These are phyloP conservation scores for Yamadazyma sp. DNA, from an alignment of 1,139 yeast species.

Conservation along the genomic window DNA sequence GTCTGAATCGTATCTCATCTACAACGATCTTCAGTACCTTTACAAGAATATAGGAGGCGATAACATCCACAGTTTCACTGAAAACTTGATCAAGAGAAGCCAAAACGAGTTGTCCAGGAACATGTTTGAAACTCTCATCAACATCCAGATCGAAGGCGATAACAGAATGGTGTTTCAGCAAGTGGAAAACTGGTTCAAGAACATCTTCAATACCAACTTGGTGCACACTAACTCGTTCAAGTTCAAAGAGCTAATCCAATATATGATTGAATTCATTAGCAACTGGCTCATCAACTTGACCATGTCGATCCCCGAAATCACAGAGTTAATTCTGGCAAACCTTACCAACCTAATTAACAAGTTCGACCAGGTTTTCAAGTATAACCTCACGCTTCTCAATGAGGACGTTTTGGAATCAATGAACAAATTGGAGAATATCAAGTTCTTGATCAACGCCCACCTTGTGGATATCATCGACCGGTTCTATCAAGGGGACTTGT, in stretches of 20 bases:
- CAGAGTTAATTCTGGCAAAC: conserved; percentile 36
- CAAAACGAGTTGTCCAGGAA: conserved; percentile 12
- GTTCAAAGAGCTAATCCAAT: conserved; percentile 28
- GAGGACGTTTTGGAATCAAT: conserved; percentile 27
- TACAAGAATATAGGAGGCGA: conserved; percentile 12
- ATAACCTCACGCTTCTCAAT: conserved; percentile 15
- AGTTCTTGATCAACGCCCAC: conserved; percentile 51
- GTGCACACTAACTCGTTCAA: conserved; percentile 26
- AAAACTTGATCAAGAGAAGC: conserved; percentile 18
- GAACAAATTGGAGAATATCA: conserved; percentile 45
- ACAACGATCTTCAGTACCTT: conserved; percentile 36
- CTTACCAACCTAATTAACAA: conserved; percentile 26
- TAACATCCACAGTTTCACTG: conserved; percentile 8
- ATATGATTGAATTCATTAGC: conserved; percentile 31
- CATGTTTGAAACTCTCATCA: conserved; percentile 13
- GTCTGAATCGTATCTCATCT: conserved; percentile 32
- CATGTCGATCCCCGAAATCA: conserved; percentile 31
- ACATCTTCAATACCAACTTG: conserved; percentile 24
- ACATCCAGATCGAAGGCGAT: conserved; percentile 11
- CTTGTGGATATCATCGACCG: conserved; percentile 68
- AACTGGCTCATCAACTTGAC: conserved; percentile 30
- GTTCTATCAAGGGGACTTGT: conserved; percentile 73
- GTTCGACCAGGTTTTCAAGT: conserved; percentile 20
- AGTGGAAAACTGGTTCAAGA: conserved; percentile 23
- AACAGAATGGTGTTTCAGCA: conserved; percentile 9